phyloP scores from a whole-genome alignment of 306 rosid species.

The Malus orientalis region DNA sequence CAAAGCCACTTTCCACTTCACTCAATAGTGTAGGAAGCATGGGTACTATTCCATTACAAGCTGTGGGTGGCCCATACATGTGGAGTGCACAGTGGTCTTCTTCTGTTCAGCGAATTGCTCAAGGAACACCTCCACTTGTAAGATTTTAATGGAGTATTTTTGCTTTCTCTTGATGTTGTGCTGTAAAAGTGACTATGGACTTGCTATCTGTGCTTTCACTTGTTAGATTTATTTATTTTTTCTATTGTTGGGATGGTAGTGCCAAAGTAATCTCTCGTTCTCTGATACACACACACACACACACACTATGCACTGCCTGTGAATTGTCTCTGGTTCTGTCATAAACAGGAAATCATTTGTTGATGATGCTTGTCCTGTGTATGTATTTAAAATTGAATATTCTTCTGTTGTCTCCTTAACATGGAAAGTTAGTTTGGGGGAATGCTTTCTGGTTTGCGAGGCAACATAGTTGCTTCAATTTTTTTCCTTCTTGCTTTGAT shows the following conservation, averaged over 20 bases:
- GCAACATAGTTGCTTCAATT: background rate
- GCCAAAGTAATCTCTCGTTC: background rate
- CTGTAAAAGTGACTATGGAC: background rate
- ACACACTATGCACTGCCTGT: background rate
- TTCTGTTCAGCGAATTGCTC: slow-evolving; percentile 85
- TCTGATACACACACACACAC: background rate
- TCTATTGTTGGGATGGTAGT: background rate
- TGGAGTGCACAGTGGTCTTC: slow-evolving; percentile 85
- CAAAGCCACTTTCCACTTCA: slow-evolving; percentile 65
- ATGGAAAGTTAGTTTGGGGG: background rate
- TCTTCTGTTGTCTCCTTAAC: background rate
- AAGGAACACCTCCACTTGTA: slow-evolving; percentile 98
- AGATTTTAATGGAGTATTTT: slow-evolving; percentile 24
- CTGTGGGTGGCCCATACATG: slow-evolving; percentile 95
- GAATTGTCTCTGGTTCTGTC: background rate
- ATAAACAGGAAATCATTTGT: background rate
- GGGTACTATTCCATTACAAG: slow-evolving; percentile 78
- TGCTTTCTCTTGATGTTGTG: background rate
- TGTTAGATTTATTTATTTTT: background rate
- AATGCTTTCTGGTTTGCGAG: background rate
- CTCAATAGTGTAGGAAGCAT: slow-evolving; percentile 79
- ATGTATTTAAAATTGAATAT: background rate
- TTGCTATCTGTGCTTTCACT: background rate
- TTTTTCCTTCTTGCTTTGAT: background rate
- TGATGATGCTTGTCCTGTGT: background rate